Evolutionary conservation across 495 filamentous ascomycete genomes (phyloP), one percentile per base, ranked within the genome.

Genomic region (Hypomontagnella submonticulosa): DNA sequence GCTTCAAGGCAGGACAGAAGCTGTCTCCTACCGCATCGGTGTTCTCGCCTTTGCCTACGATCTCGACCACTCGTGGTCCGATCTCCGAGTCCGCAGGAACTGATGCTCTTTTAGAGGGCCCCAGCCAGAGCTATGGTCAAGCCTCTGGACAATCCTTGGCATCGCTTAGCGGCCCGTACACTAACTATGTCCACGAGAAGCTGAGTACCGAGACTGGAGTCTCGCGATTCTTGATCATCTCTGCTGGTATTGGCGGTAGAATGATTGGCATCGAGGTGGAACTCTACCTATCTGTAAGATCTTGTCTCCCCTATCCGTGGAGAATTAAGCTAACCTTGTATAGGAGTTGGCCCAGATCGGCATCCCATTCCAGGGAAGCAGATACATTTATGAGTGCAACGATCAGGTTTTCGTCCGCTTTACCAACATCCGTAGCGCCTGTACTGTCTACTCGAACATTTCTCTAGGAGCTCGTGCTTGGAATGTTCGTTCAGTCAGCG

Each of bases 381-480:
- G 70, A 53, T 63, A 73, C 13, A 44, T 75, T 5, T 61, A 75
- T 12, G 38, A 71, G 1, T 50, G 56, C 27, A 64, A 59, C 9
- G 71, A 70, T 40, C 70, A 67, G 37, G 77, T 87, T n/a, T 87
- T 83, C 64, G 69, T 89, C 51, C 81, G 76, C 3, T 83, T 88
- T 62, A 72, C 77, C 11, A 84, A 90, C 61, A 83, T 89, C 42
- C 78, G 80, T 53, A 85, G 88, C 66, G 81, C 85, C 27, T 80
- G 74, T 40, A 77, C 77, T 16, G 75, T 81, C 13, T 78, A 80
- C 57, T 71, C 77, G 30, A 81, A 80, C 12, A 64, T 84, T 41
- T 71, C 77, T 6, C 63, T 79, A 32, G 71, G 76, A 43, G 70
- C 74, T 52, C 75, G 71, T n/a, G 78, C 81, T 36, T 89, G 85